Evolutionary conservation across 2,329 filamentous ascomycete species (phyloP).

Genomic region (Didymella glomerata): DNA sequence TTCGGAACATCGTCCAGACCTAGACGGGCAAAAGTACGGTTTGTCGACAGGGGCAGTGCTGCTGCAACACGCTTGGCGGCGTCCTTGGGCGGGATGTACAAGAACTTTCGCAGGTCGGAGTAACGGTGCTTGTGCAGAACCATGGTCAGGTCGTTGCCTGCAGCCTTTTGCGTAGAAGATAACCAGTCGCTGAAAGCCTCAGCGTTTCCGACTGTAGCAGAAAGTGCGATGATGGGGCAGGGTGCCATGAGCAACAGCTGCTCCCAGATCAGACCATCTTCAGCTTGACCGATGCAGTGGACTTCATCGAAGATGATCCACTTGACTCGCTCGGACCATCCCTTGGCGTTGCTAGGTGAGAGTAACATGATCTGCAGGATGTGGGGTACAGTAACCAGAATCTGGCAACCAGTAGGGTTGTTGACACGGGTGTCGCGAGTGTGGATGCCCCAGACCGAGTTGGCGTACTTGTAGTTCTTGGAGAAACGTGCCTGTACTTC

Average conservation of each 20-base stretch:
- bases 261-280: slow-evolving; percentile 81
- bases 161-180: slow-evolving; percentile 67
- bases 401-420: slow-evolving; percentile 74
- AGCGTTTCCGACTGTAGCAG: slow-evolving; percentile 81
- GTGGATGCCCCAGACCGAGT: slow-evolving; percentile 81
- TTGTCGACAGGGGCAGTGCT: slow-evolving; percentile 61
- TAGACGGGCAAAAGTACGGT: slow-evolving; percentile 50
- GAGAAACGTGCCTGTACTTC: slow-evolving; percentile 78
- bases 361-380: slow-evolving; percentile 79
- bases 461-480: slow-evolving; percentile 68
- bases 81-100: slow-evolving; percentile 63
- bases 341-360: slow-evolving; percentile 70
- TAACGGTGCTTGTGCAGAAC: slow-evolving; percentile 74
- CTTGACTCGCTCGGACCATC: slow-evolving; percentile 73
- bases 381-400: slow-evolving; percentile 79
- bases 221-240: slow-evolving; percentile 80
- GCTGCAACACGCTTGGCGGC: slow-evolving; percentile 46
- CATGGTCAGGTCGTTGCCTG: slow-evolving; percentile 71
- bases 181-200: slow-evolving; percentile 75
- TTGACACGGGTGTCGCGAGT: slow-evolving; percentile 80
- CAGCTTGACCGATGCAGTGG: slow-evolving; percentile 78
- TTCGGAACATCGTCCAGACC: slow-evolving; percentile 59
- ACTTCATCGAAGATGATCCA: slow-evolving; percentile 86
- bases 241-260: slow-evolving; percentile 77
- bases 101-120: slow-evolving; percentile 79